Evolutionary conservation across 345 rosid genomes (phyloP), one percentile per base, ranked within the genome.

Genomic region (Rhodomyrtus tomentosa): DNA sequence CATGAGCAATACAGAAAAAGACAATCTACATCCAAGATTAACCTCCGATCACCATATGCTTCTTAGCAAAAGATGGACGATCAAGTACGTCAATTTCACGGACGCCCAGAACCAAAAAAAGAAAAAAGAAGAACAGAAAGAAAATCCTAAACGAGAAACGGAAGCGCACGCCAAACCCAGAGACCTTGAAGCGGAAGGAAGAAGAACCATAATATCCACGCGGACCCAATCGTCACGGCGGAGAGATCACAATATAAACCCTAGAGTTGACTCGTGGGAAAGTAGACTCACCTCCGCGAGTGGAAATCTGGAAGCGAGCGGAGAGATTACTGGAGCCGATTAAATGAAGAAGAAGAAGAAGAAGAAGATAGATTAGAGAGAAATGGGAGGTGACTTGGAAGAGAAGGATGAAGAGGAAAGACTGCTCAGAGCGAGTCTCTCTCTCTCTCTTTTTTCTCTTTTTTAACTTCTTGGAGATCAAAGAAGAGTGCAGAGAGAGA

Each of bases 211-310:
- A 56, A 59, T 32, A 4, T 74, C 72, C 5, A 48, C 38, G 80
- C 42, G 54, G 5, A 82, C 11, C 40, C 73, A 79, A 54, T 2
- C 1, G 12, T 25, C 79, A n/a, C 32, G 20, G 53, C 25, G 22
- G 84, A 59, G 4, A 45, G 16, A 51, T 12, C 48, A 52, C 50
- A 40, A 55, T 84, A 9, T 72, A 88, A 88, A 87, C 89, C 93
- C 88, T 79, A 85, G 85, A 87, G 92, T 89, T 87, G 92, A 89
- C 91, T 87, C 80, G 50, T 38, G 50, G 50, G 27, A 22, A 56
- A 59, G 52, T 45, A 20, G 83, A 51, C 83, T 81, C 54, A 83
- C 84, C 84, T 83, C 76, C 25, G 84, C 53, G 40, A 83, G 84
- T 40, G 16, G 50, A 32, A 83, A 55, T 40, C 74, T 38, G 1